These are phyloP conservation scores for Cercospora beticola DNA, from an alignment of 2,329 filamentous ascomycete genomes.

Conservation along the genomic window DNA sequence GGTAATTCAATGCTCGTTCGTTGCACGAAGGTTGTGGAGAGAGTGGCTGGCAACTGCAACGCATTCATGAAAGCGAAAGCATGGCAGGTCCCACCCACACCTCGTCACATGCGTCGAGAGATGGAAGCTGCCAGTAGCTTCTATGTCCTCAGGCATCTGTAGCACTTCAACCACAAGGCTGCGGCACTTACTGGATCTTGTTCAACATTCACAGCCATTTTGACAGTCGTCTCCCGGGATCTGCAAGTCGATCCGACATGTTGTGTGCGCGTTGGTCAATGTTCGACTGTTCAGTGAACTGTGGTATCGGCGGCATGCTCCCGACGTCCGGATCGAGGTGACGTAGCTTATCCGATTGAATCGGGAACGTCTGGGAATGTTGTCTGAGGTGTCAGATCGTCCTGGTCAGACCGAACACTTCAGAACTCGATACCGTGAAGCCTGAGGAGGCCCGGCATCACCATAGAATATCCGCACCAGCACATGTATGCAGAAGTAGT, in stretches of 20 bases:
- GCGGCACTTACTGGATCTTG: background rate
- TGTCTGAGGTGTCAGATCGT: background rate
- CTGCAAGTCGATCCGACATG: too few species aligned
- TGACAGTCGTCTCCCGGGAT: background rate
- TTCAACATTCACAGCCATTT: background rate
- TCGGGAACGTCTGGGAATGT: background rate
- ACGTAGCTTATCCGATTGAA: background rate
- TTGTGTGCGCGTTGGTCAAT: background rate
- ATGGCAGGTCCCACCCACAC: background rate
- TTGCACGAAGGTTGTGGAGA: background rate
- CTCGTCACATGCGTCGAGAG: background rate
- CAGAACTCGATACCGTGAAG: too few species aligned
- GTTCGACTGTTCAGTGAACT: background rate
- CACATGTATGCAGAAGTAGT: too few species aligned
- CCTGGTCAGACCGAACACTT: too few species aligned
- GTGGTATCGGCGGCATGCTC: background rate
- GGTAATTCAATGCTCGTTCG: constrained; percentile 8
- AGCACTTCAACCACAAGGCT: background rate
- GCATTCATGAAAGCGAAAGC: background rate
- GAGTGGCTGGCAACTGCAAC: background rate
- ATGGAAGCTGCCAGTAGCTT: constrained; percentile 9
- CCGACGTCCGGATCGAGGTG: background rate
- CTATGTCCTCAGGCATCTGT: background rate
- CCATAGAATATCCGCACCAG: too few species aligned
- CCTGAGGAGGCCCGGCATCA: too few species aligned